phyloP scores from a whole-genome alignment of 441 rosid species.

The Raphanus hybrid region DNA sequence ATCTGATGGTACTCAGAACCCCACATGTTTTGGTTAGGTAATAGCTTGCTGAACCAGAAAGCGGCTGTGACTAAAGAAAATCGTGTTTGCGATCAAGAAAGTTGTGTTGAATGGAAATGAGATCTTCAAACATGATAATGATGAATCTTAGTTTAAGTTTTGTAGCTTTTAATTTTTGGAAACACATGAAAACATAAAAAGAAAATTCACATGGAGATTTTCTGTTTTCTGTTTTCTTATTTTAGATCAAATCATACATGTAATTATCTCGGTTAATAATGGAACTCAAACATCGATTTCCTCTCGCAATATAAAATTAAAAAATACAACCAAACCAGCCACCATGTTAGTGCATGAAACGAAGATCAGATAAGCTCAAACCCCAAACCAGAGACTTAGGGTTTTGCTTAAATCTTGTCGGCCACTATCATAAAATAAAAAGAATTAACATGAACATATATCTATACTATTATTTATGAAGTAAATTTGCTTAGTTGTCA shows the following conservation, averaged over 20 bases:
- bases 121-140: too few relatives aligned
- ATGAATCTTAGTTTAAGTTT: too few relatives aligned
- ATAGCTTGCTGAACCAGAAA: neutral
- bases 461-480: too few relatives aligned
- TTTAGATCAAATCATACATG: neutral
- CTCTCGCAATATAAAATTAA: neutral
- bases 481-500: too few relatives aligned
- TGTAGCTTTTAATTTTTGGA: too few relatives aligned
- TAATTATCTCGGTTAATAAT: neutral
- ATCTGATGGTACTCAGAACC: slow-evolving; percentile 31
- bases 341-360: slow-evolving; percentile 42
- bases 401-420: slow-evolving; percentile 43
- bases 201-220: too few relatives aligned
- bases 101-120: too few relatives aligned
- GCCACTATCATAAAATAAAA: slow-evolving; percentile 39
- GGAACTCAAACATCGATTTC: neutral
- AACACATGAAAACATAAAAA: too few relatives aligned
- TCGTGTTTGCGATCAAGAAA: too few relatives aligned
- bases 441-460: slow-evolving; percentile 25
- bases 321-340: slow-evolving; percentile 14
- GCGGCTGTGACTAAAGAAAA: too few relatives aligned
- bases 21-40: slow-evolving; percentile 26
- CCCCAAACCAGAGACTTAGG: slow-evolving; percentile 41
- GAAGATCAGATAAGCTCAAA: slow-evolving; percentile 38
- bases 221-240: neutral